Percentiles rank a stretch among this genome's conserved stretches.
These are phyloP conservation scores for Psilocybe cyanescens DNA, from an alignment of 768 basidiomycete genomes.

Conservation along the genomic window DNA sequence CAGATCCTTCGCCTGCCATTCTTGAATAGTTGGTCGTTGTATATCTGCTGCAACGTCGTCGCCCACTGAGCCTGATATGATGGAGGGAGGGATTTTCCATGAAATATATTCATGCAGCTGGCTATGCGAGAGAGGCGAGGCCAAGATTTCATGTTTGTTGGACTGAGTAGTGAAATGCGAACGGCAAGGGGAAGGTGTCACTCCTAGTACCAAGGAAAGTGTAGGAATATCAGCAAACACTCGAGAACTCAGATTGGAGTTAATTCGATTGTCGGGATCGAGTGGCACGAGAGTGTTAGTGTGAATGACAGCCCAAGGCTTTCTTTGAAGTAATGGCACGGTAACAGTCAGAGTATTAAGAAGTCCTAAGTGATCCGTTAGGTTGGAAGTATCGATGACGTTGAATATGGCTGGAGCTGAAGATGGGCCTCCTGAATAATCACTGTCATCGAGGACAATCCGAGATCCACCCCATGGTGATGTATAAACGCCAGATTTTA, in stretches of 20 bases:
- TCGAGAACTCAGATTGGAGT: constrained; percentile 28
- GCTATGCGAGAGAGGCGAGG: not conserved
- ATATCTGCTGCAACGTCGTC: not conserved
- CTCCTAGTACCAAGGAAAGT: constrained; percentile 43
- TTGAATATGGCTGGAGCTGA: constrained; percentile 41
- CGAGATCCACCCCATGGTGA: constrained; percentile 36
- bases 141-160: constrained; percentile 42
- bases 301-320: constrained; percentile 37
- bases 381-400: constrained; percentile 54
- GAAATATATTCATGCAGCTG: constrained; percentile 41
- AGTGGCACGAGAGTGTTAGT: constrained; percentile 43
- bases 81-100: constrained; percentile 38
- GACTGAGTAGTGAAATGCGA: constrained; percentile 44
- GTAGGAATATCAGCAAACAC: constrained; percentile 41
- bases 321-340: constrained; percentile 38
- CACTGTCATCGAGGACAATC: constrained; percentile 33
- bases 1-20: constrained; percentile 34
- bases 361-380: constrained; percentile 50
- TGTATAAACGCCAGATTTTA: constrained; percentile 33
- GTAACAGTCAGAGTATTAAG: constrained; percentile 45
- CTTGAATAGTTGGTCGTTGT: not conserved
- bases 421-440: constrained; percentile 26
- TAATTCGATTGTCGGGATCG: not conserved
- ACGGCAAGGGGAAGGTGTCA: constrained; percentile 41
- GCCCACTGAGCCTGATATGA: constrained; percentile 16